Evolutionary conservation across 1,139 yeast genomes (phyloP).

Genomic region (Saccharomyces hybrid): DNA sequence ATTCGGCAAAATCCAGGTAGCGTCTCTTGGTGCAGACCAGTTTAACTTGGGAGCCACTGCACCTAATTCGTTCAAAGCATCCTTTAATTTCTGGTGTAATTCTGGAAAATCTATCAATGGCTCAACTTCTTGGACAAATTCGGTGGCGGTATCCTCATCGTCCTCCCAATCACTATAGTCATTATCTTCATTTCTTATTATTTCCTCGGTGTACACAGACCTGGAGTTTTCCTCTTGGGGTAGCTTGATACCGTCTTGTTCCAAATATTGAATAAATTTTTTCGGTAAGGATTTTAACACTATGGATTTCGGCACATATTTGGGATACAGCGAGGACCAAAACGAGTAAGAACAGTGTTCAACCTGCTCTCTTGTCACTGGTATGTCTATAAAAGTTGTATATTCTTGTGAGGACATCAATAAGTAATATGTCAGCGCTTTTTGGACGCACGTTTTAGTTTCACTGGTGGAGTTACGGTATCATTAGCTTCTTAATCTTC

Average conservation of each 20-base stretch:
- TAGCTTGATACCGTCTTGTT: slow-evolving; percentile 67
- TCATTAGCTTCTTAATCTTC: not conserved
- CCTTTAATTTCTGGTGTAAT: slow-evolving; percentile 48
- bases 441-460: not conserved
- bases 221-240: slow-evolving; percentile 38
- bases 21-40: slow-evolving; percentile 96
- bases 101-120: slow-evolving; percentile 49
- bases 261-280: slow-evolving; percentile 60
- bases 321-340: slow-evolving; percentile 59
- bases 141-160: slow-evolving; percentile 35
- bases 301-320: slow-evolving; percentile 44
- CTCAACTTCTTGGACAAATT: slow-evolving; percentile 27
- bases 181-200: slow-evolving; percentile 45
- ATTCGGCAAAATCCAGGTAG: slow-evolving; percentile 82
- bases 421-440: not conserved
- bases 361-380: slow-evolving; percentile 44
- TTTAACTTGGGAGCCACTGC: slow-evolving; percentile 80
- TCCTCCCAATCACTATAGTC: slow-evolving; percentile 71
- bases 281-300: slow-evolving; percentile 61
- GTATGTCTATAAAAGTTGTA: slow-evolving; percentile 33
- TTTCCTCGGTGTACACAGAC: slow-evolving; percentile 34
- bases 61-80: slow-evolving; percentile 42
- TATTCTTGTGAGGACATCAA: slow-evolving; percentile 9
- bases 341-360: slow-evolving; percentile 60
- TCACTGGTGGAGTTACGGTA: not conserved